phyloP scores from a whole-genome alignment of 345 rosid species.

The Gossypium rotundifolium region DNA sequence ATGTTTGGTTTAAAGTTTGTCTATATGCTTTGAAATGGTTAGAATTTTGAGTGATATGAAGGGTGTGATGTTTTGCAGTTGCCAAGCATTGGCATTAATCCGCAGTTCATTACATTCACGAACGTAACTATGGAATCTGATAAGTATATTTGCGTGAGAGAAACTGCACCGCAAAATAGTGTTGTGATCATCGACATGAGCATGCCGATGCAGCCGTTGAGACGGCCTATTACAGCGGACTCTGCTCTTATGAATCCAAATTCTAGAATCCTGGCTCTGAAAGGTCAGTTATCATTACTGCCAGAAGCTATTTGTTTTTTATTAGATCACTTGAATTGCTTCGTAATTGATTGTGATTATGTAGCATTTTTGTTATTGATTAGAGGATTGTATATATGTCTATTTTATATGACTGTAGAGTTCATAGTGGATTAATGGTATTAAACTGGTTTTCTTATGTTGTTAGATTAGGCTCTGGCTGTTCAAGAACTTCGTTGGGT shows the following conservation, averaged over 20 bases:
- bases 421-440: neutral
- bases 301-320: neutral
- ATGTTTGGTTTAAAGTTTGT: neutral
- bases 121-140: conserved; percentile 97
- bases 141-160: conserved; percentile 90
- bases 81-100: conserved; percentile 81
- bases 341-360: neutral
- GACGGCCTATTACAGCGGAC: conserved; percentile 94
- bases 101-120: conserved; percentile 81
- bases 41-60: conserved; percentile 20
- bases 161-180: conserved; percentile 91
- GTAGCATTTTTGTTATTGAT: neutral
- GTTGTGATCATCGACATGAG: conserved; percentile 92
- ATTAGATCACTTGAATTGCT: neutral
- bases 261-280: conserved; percentile 75
- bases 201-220: conserved; percentile 89
- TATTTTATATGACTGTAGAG: neutral
- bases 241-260: conserved; percentile 91
- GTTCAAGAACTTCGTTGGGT: neutral
- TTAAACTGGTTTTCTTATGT: neutral
- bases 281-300: conserved; percentile 38
- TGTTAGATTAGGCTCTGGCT: neutral
- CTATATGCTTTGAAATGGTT: conserved; percentile 5
- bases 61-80: conserved; percentile 40
- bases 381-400: neutral